phyloP scores from a whole-genome alignment of 192 early-diverging fungal genomes.

The Kappamyces sp. region DNA sequence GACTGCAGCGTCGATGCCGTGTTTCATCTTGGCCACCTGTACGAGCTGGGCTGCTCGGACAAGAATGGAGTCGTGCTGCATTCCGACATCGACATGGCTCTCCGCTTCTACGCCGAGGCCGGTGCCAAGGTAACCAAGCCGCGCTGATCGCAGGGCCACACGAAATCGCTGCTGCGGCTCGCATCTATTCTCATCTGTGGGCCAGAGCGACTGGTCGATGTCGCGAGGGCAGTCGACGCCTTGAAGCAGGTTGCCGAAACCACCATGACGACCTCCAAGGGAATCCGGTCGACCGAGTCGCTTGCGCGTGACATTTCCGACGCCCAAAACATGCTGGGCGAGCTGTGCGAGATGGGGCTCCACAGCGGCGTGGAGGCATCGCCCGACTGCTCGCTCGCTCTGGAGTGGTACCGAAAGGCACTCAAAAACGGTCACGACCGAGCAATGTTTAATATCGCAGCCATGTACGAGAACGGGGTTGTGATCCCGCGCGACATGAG shows the following conservation, averaged over 20 bases:
- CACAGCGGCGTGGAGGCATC: slow-evolving; percentile 16
- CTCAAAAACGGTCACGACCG: slow-evolving; percentile 31
- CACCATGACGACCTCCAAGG: neutral
- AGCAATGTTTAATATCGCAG: slow-evolving; percentile 33
- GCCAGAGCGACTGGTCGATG: slow-evolving; percentile 1
- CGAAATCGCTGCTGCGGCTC: slow-evolving; percentile 2
- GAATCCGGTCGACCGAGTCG: neutral
- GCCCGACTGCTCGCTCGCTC: slow-evolving; percentile 19
- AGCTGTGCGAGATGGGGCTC: slow-evolving; percentile 36
- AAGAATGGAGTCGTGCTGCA: slow-evolving; percentile 28
- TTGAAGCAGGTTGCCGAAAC: neutral
- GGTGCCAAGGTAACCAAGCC: slow-evolving; percentile 36
- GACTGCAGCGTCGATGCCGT: slow-evolving; percentile 37
- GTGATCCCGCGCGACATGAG: slow-evolving; percentile 36
- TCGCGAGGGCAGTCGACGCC: neutral
- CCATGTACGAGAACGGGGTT: slow-evolving; percentile 33
- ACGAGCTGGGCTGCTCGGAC: slow-evolving; percentile 44
- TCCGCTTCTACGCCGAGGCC: slow-evolving; percentile 40
- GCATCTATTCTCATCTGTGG: slow-evolving; percentile 3
- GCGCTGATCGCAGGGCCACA: slow-evolving; percentile 13
- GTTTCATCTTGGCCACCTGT: slow-evolving; percentile 43
- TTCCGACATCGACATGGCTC: slow-evolving; percentile 35
- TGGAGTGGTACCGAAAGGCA: slow-evolving; percentile 32
- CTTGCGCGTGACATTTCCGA: slow-evolving; percentile 26
- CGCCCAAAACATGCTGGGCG: slow-evolving; percentile 44